These are phyloP conservation scores for Candida sp. DNA, from an alignment of 1,139 yeast species.

Conservation along the genomic window DNA sequence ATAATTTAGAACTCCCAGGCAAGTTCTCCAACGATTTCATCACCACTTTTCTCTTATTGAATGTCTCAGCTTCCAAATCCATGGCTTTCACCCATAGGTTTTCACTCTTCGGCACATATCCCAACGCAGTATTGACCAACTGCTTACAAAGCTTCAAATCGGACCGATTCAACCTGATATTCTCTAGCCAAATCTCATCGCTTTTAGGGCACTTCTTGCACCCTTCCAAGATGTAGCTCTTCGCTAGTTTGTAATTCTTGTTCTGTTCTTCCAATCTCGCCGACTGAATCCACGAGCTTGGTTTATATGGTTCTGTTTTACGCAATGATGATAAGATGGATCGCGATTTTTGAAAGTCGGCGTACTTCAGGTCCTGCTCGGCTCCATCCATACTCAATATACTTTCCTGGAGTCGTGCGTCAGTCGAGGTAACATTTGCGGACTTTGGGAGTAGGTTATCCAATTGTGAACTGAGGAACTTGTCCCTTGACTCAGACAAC, in stretches of 20 bases:
- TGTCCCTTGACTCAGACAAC: constrained; percentile 57
- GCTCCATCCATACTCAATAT: constrained; percentile 12
- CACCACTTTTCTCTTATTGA: constrained; percentile 57
- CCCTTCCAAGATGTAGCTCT: constrained; percentile 68
- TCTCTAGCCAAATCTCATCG: constrained; percentile 86
- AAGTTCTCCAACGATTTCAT: constrained; percentile 62
- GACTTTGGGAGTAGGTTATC: constrained; percentile 28
- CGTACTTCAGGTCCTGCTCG: constrained; percentile 14
- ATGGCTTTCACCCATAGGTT: constrained; percentile 76
- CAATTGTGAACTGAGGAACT: constrained; percentile 51
- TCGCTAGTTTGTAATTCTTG: constrained; percentile 59
- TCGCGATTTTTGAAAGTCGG: constrained; percentile 50
- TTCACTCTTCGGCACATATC: constrained; percentile 57
- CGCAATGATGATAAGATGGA: constrained; percentile 69
- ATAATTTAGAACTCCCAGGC: constrained; percentile 51
- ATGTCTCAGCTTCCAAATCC: constrained; percentile 61
- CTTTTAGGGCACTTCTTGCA: constrained; percentile 68
- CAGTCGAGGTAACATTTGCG: constrained; percentile 37
- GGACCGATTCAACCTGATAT: constrained; percentile 66
- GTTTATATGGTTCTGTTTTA: constrained; percentile 71
- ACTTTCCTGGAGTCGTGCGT: constrained; percentile 32
- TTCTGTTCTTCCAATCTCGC: constrained; percentile 81
- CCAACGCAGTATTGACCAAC: constrained; percentile 70
- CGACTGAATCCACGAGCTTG: constrained; percentile 89
- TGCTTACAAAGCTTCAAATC: constrained; percentile 48